Evolutionary conservation across 306 rosid genomes (phyloP).

Genomic region (Pterocarpus macrocarpus): DNA sequence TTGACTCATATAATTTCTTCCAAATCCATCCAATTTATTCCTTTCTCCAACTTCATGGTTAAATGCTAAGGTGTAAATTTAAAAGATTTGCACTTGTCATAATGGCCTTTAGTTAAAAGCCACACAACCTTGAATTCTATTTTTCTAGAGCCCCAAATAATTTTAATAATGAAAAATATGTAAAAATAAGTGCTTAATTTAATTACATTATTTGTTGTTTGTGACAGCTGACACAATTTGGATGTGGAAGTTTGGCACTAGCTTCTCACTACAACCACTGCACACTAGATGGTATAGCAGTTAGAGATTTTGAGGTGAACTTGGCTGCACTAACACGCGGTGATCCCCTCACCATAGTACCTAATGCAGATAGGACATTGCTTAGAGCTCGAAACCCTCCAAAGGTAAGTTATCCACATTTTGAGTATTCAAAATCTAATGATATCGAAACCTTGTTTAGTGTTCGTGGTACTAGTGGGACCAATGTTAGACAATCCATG

Average conservation of each 20-base stretch:
- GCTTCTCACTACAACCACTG: conserved; percentile 66
- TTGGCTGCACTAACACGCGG: conserved; percentile 63
- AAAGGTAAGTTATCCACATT: conserved; percentile 58
- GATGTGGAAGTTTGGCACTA: conserved; percentile 67
- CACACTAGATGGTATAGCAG: conserved; percentile 57
- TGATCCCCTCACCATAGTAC: conserved; percentile 34
- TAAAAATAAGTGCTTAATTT: neutral
- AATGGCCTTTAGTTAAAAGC: neutral
- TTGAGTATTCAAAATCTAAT: conserved; percentile 56
- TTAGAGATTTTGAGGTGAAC: conserved; percentile 57
- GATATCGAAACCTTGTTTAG: conserved; percentile 41
- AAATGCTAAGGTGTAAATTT: neutral
- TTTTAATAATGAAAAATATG: neutral
- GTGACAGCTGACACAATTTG: conserved; percentile 64
- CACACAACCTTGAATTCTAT: neutral
- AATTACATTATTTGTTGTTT: conserved; percentile 11
- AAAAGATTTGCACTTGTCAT: neutral
- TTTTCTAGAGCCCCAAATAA: neutral
- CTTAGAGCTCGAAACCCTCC: conserved; percentile 64
- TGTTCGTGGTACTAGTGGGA: conserved; percentile 34
- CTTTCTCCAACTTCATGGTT: neutral
- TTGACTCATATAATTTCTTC: neutral
- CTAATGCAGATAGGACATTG: conserved; percentile 54
- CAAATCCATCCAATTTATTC: neutral
- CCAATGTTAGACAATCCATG: neutral